Evolutionary conservation across 352 stramenopile genomes (phyloP), one percentile per base, ranked within the genome.

Genomic region (Phytophthora sp.): DNA sequence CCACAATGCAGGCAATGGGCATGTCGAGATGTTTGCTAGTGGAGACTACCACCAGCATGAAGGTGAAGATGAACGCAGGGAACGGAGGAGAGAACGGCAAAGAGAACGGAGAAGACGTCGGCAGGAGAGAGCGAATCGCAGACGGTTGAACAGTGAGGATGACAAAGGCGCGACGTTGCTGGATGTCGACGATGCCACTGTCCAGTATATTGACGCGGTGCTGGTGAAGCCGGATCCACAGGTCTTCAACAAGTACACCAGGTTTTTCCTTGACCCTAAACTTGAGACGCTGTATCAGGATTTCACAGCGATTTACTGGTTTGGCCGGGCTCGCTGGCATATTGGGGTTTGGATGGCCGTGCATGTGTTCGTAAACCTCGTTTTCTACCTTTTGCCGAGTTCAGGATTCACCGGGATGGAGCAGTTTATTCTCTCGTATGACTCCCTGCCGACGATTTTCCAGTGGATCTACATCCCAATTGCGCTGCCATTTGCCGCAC

Each of bases 291-390:
- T 94, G 35, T 96, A 96, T 57, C 87, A 96, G 53, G 81, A 93
- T 70, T 96, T 92, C 70, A 94, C 85, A 35, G 79, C 84, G 4
- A 71, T 90, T 45, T 86, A 91, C 69, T 94, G 87, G 87, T 94
- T 94, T 27, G 48, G 62, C 17, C 84, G 85, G 37, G 87, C 87
- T 42, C 84, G 85, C 20, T 89, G 76, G 69, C 83, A 93, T 51
- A 76, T 96, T 10, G 49, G 73, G 32, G 60, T 94, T 11, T 88
- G 86, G 72, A 94, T 94, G 45, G 35, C 62, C 21, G 67, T 94
- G 24, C 87, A 96, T 54, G 61, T 82, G 15, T 70, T 92, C 12
- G 80, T 93, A 15, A 78, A 86, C 32, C 49, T 90, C 18, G 51
- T 93, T 9, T 92, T 89, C 42, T 77, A 76, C 41, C 74, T 83